Evolutionary conservation across 768 basidiomycete species (phyloP), one percentile per base, ranked within the genome.

Genomic region (Naganishia kalamii): DNA sequence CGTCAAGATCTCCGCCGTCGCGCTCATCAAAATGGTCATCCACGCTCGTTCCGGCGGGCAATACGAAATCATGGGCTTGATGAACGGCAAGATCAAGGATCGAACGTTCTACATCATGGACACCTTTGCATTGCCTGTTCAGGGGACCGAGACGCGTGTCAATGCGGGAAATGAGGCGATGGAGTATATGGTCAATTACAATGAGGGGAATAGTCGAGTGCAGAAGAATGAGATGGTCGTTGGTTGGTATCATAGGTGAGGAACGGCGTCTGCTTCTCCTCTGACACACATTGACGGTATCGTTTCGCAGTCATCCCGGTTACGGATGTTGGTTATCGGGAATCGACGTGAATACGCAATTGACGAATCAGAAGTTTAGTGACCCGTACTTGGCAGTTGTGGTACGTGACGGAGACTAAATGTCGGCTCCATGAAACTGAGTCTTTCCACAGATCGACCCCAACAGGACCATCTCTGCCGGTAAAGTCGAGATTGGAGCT

Each of bases 271-370:
- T 21, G 33, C 10, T 33, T 23, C 35, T 15, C n/a, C 35, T 37
- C 15, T 32, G 27, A 13, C 25, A 61, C 46, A 61, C 30, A 25
- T 29, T 29, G 41, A 41, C 7, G 25, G 30, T 4, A 32, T 11
- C 7, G 8, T 23, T 12, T 23, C 35, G 60, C 43, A 76, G 75
- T 17, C 96, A 99, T 80, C 96, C 96, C 5, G 96, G 96, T 15
- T 99, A 98, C 75, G 96, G 96, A 19, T 99, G 96, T 78, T 99
- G 96, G 96, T 81, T 99, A 10, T 97, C 93, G 13, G 96, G 96
- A 27, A 98, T 99, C 79, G 96, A 99, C 73, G 96, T 98, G 65
- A 90, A 88, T 75, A 99, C 96, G 0, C 96, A 99, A 75, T 84
- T 89, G 81, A 92, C 86, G 72, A 93, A 97, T 76, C 94, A 99